phyloP scores from a whole-genome alignment of 306 rosid genomes.

The Malus sylvestris region DNA sequence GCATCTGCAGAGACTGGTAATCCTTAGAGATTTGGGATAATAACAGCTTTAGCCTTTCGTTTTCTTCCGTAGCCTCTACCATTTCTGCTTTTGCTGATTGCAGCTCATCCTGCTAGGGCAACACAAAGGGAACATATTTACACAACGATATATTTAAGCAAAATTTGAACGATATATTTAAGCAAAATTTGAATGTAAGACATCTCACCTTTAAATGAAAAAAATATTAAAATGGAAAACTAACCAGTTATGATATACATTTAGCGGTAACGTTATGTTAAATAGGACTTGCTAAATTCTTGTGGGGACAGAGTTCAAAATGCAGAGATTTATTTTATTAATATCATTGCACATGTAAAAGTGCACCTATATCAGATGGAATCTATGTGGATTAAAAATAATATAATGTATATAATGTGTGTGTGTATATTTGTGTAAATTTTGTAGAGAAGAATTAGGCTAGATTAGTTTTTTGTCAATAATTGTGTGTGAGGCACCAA shows the following conservation, averaged over 20 bases:
- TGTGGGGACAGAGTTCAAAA: neutral
- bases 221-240: neutral
- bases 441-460: no score
- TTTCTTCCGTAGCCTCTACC: slow-evolving; percentile 48
- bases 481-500: no score
- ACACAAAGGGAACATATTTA: neutral
- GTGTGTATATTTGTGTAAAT: no score
- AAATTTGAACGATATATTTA: no score
- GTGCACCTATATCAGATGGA: neutral
- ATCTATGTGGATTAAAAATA: neutral
- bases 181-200: no score
- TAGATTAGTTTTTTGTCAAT: no score
- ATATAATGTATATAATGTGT: no score
- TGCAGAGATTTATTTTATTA: neutral
- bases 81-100: slow-evolving; percentile 39
- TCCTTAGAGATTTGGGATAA: slow-evolving; percentile 25
- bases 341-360: neutral
- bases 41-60: slow-evolving; percentile 32
- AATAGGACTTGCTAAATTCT: neutral
- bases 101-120: slow-evolving; percentile 28
- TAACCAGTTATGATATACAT: neutral
- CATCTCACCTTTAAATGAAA: neutral
- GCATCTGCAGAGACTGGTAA: slow-evolving; percentile 33
- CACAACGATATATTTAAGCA: no score
- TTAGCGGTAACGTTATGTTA: neutral